Evolutionary conservation across 2,329 filamentous ascomycete species (phyloP).

Genomic region (Sordariomycetes sp.): DNA sequence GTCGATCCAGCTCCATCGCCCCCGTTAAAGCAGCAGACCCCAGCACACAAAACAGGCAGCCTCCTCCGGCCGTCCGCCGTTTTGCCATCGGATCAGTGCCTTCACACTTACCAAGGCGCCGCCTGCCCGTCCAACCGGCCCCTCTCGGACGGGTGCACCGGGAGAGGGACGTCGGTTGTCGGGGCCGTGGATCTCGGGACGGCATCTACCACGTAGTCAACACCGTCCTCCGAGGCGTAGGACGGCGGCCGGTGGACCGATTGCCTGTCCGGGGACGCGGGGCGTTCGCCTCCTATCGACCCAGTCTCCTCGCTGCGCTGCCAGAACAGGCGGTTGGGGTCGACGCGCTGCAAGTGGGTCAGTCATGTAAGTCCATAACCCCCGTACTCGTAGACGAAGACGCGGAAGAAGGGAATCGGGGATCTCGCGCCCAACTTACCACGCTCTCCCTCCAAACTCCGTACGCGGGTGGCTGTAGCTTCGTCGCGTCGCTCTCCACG

Average conservation of each 20-base stretch:
- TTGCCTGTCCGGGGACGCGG: constrained; percentile 13
- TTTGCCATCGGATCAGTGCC: too few species aligned
- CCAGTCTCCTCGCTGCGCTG: constrained; percentile 47
- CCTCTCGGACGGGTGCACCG: constrained; percentile 36
- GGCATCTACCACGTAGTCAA: constrained; percentile 61
- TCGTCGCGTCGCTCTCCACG: constrained; percentile 41
- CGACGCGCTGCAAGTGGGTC: constrained; percentile 45
- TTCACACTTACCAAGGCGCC: constrained; percentile 1
- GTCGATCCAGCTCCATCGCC: too few species aligned
- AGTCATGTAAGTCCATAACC: not conserved
- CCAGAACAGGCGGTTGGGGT: constrained; percentile 76
- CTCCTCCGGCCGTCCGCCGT: too few species aligned
- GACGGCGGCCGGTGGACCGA: constrained; percentile 52
- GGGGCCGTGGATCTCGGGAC: constrained; percentile 47
- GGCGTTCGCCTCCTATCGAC: constrained; percentile 12
- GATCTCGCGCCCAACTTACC: constrained; percentile 37
- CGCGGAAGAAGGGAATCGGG: not conserved
- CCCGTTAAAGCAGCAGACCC: too few species aligned
- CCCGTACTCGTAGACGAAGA: not conserved
- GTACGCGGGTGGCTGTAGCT: constrained; percentile 68
- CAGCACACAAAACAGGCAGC: too few species aligned
- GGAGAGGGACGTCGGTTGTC: constrained; percentile 29
- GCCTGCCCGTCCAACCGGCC: constrained; percentile 12
- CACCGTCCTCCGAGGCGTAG: constrained; percentile 66
- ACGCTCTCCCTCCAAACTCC: constrained; percentile 77